Percentiles rank a stretch among this genome's conserved stretches.
Evolutionary conservation across 176 grass and related monocot species (phyloP).

Genomic region (Saccharum officinarum): DNA sequence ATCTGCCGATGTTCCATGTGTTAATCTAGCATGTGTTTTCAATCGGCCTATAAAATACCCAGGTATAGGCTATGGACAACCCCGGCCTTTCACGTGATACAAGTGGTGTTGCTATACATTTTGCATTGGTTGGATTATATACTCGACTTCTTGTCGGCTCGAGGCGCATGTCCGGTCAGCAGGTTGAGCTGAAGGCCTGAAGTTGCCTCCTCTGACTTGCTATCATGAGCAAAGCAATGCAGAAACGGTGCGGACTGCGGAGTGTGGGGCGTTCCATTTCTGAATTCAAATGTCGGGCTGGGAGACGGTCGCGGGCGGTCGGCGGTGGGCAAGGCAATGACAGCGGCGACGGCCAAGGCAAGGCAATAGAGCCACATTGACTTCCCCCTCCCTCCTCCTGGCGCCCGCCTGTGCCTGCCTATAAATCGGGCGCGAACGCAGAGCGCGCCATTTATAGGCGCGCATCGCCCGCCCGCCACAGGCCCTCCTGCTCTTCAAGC

Average conservation of each 20-base stretch:
- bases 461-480: background rate
- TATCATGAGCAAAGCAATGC: background rate
- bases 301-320: conserved; percentile 29
- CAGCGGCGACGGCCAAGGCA: conserved; percentile 7
- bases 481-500: background rate
- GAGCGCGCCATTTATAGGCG: conserved; percentile 39
- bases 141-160: too few species aligned
- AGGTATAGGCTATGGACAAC: too few species aligned
- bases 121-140: too few species aligned
- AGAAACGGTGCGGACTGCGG: background rate
- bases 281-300: background rate
- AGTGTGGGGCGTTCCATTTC: background rate
- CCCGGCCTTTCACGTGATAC: too few species aligned
- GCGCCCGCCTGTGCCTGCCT: background rate
- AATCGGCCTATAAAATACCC: too few species aligned
- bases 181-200: background rate
- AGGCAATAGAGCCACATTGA: background rate
- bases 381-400: background rate
- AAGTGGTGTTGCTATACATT: too few species aligned
- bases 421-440: conserved; percentile 23
- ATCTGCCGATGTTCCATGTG: too few species aligned
- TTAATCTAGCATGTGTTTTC: too few species aligned
- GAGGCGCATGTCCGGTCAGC: too few species aligned
- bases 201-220: background rate
- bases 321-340: conserved; percentile 17